Conservation (phyloP, 2,329 filamentous ascomycete species). For the Pseudocercospora cruenta region DNA sequence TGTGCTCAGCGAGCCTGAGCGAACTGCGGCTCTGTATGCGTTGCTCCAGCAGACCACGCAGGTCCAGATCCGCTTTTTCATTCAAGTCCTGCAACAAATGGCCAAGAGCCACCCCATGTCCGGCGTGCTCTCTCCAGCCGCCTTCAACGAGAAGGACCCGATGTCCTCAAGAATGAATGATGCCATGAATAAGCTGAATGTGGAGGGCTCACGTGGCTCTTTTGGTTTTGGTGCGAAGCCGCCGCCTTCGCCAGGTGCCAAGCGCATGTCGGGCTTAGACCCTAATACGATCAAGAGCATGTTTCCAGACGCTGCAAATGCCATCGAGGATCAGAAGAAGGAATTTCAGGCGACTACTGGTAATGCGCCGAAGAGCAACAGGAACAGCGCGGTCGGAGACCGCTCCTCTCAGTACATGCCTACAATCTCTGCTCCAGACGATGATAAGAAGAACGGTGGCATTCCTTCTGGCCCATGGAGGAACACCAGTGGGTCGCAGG, state of each 20-base stretch:
- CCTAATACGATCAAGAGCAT: conserved; percentile 94
- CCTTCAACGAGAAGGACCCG: conserved; percentile 92
- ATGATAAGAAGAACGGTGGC: conserved; percentile 64
- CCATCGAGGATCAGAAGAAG: conserved; percentile 97
- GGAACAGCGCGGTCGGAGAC: conserved; percentile 84
- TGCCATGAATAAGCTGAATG: conserved; percentile 92
- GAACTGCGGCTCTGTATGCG: conserved; percentile 92
- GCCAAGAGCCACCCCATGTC: conserved; percentile 98
- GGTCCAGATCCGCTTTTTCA: conserved; percentile 98
- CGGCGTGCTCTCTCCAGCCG: conserved; percentile 88
- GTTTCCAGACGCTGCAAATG: conserved; percentile 97
- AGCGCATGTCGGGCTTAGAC: conserved; percentile 94
- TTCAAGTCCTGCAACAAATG: conserved; percentile 98
- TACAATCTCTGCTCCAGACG: conserved; percentile 71
- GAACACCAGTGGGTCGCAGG: conserved; percentile 45
- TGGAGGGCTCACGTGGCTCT: conserved; percentile 85
- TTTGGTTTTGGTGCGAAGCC: conserved; percentile 68
- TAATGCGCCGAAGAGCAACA: conserved; percentile 84
- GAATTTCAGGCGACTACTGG: conserved; percentile 96
- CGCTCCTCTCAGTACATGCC: conserved; percentile 70
- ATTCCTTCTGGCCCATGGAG: conserved; percentile 83
- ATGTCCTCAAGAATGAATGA: conserved; percentile 96
- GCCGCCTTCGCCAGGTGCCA: conserved; percentile 75
- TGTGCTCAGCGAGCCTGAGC: conserved; percentile 92
- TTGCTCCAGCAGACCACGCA: conserved; percentile 97